A percentile compares a stretch with the other conserved stretches of the same genome.
Conservation (phyloP, 202 grass and related monocot species). For the Panicum virgatum region DNA sequence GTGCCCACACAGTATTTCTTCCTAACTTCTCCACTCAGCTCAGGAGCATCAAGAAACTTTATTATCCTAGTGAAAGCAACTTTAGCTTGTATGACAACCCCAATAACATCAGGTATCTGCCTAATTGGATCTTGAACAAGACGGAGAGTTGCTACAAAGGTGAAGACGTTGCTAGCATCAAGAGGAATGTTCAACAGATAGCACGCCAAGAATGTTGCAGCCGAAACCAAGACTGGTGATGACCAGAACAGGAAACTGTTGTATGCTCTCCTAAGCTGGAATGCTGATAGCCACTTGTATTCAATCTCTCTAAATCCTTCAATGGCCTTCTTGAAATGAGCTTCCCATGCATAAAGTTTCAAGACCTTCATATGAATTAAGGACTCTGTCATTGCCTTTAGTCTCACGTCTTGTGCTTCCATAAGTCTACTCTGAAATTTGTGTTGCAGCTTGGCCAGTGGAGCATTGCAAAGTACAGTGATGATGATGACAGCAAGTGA, state of each 20-base stretch:
- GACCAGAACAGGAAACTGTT: slow-evolving; percentile 89
- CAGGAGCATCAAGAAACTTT: slow-evolving; percentile 82
- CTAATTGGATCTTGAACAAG: slow-evolving; percentile 85
- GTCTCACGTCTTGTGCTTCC: slow-evolving; percentile 79
- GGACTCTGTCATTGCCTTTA: slow-evolving; percentile 85
- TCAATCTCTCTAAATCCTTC: slow-evolving; percentile 75
- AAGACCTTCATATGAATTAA: slow-evolving; percentile 85
- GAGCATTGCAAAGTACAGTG: slow-evolving; percentile 77
- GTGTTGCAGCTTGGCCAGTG: slow-evolving; percentile 81
- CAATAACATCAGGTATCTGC: slow-evolving; percentile 85
- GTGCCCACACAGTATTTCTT: slow-evolving; percentile 31
- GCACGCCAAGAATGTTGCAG: slow-evolving; percentile 77
- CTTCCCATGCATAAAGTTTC: slow-evolving; percentile 95
- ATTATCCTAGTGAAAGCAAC: slow-evolving; percentile 79
- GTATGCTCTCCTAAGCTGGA: slow-evolving; percentile 85
- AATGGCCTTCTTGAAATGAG: slow-evolving; percentile 81
- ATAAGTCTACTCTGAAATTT: slow-evolving; percentile 84
- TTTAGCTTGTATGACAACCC: slow-evolving; percentile 81
- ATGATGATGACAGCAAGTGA: slow-evolving; percentile 72
- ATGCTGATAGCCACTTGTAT: slow-evolving; percentile 77
- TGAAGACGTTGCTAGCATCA: slow-evolving; percentile 85
- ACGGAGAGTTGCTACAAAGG: slow-evolving; percentile 80
- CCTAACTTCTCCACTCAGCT: slow-evolving; percentile 55
- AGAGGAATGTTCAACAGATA: slow-evolving; percentile 74
- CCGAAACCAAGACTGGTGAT: slow-evolving; percentile 85